Base-by-base conservation (phyloP, 2,329 filamentous ascomycete species). In the Microcyclospora tardicrescens region DNA sequence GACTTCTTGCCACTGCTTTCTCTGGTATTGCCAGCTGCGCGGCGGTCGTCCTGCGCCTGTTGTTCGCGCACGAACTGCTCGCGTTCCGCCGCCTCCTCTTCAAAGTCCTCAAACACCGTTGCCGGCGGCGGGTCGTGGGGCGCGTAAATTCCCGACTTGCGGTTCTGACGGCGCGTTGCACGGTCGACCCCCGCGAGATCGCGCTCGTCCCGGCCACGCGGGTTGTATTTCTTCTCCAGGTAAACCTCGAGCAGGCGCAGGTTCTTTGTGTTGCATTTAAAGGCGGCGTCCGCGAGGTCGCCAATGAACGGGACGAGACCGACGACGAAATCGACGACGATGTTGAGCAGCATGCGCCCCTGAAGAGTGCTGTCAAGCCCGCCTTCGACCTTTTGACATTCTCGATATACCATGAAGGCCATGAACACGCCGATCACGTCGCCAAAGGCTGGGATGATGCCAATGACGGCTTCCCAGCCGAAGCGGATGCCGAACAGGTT, bases 401-500 rank as follows among this genome's bases (percentile, higher is more conserved):
- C 78, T 43, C 69, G 71, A 46, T 93, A 68, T 8, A 96, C 77
- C 62, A 83, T 76, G 43, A 85, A 60, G 9, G 84, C 82, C 54
- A 95, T 69, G 36, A 84, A 65, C 8, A 75, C 67, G 55, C 94
- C 87, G 11, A 81, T 60, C 9, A 71, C 71, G 58, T 94, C 87
- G 35, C 87, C 87, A 45, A 82, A 65, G 74, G 75, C 75, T 50
- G 91, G 91, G 39, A 96, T 61, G 6, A 96, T 57, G 11, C 80
- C 91, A 52, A 96, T 84, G 41, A 94, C 73, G 51, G 80, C 82
- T 37, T 83, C 77, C 85, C 86, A 95, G 39, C 91, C 91, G 56
- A 96, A 87, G 41, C 79, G 75, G 42, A 93, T 72, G 33, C 86
- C 85, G 47, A 81, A 75, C 55, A 84, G 75, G 54, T 75, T 86